Conservation (phyloP, 1,284 basidiomycete genomes). For the Retiboletus flavoniger region DNA sequence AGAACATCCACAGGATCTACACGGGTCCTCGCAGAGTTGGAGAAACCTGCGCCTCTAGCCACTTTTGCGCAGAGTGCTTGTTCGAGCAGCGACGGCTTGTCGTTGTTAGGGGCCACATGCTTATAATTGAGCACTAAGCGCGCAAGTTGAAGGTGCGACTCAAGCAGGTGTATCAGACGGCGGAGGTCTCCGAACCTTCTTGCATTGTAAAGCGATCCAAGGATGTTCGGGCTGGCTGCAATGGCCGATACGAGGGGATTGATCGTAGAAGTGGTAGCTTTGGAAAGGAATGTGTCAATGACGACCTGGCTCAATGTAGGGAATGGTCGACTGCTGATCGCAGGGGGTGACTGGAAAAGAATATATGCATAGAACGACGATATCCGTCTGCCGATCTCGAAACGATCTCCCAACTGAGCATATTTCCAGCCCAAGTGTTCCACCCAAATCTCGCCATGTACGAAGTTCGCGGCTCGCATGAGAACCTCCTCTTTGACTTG, state of each 20-base stretch:
- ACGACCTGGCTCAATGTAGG: conserved; percentile 58
- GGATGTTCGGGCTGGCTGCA: conserved; percentile 56
- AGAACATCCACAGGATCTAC: conserved; percentile 72
- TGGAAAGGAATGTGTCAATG: conserved; percentile 63
- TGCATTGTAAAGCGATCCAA: conserved; percentile 58
- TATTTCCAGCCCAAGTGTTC: conserved; percentile 85
- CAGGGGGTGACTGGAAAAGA: conserved; percentile 59
- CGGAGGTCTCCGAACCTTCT: conserved; percentile 69
- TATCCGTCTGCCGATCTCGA: conserved; percentile 73
- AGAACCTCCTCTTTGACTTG: conserved; percentile 82
- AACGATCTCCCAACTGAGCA: conserved; percentile 69
- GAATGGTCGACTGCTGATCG: conserved; percentile 54
- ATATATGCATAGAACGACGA: conserved; percentile 66
- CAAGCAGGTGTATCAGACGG: conserved; percentile 66
- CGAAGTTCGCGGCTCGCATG: conserved; percentile 69
- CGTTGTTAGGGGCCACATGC: conserved; percentile 38
- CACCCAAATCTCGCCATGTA: conserved; percentile 84
- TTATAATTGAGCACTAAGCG: conserved; percentile 65
- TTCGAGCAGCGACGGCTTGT: conserved; percentile 65
- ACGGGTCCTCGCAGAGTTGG: conserved; percentile 47
- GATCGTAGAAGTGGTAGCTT: conserved; percentile 72
- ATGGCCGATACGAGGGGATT: conserved; percentile 72
- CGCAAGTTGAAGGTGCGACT: conserved; percentile 61
- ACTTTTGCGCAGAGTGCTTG: conserved; percentile 67
- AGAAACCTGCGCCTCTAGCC: conserved; percentile 47